These are phyloP conservation scores for Penicillium herquei DNA, from an alignment of 495 filamentous ascomycete species.

Conservation along the genomic window DNA sequence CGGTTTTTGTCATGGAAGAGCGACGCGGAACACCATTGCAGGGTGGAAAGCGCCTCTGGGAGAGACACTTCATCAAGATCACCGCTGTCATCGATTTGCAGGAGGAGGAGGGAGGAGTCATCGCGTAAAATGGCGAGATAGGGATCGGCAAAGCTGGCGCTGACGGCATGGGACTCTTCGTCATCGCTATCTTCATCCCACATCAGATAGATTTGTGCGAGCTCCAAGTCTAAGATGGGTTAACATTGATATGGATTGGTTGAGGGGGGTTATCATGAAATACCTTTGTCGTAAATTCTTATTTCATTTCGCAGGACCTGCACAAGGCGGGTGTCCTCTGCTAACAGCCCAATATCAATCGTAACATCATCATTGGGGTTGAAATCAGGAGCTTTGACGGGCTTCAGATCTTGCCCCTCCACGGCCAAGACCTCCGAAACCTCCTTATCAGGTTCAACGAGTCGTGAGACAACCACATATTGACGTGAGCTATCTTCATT, in stretches of 20 bases:
- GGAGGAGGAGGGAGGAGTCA: slow-evolving; percentile 72
- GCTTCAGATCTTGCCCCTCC: slow-evolving; percentile 27
- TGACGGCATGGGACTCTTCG: slow-evolving; percentile 70
- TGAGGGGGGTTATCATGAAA: too few relatives aligned
- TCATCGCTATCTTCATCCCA: slow-evolving; percentile 77
- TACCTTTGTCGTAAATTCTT: slow-evolving; percentile 82
- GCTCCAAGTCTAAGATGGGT: slow-evolving; percentile 61
- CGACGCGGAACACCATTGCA: slow-evolving; percentile 77
- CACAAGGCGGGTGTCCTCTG: slow-evolving; percentile 70
- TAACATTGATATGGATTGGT: not conserved
- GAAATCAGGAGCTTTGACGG: slow-evolving; percentile 64
- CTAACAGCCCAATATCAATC: slow-evolving; percentile 75
- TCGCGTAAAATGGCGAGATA: slow-evolving; percentile 84
- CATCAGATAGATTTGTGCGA: slow-evolving; percentile 87
- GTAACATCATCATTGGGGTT: slow-evolving; percentile 82
- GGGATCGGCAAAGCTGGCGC: slow-evolving; percentile 82
- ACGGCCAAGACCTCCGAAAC: slow-evolving; percentile 38
- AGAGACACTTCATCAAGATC: slow-evolving; percentile 82
- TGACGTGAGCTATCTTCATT: slow-evolving; percentile 40
- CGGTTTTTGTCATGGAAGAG: slow-evolving; percentile 68
- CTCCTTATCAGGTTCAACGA: slow-evolving; percentile 33
- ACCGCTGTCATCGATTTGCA: slow-evolving; percentile 71
- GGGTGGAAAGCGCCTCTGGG: slow-evolving; percentile 49
- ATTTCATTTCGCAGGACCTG: slow-evolving; percentile 84
- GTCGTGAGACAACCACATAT: slow-evolving; percentile 41